phyloP scores from a whole-genome alignment of 192 early-diverging fungal genomes.

The Mortierella antarctica region DNA sequence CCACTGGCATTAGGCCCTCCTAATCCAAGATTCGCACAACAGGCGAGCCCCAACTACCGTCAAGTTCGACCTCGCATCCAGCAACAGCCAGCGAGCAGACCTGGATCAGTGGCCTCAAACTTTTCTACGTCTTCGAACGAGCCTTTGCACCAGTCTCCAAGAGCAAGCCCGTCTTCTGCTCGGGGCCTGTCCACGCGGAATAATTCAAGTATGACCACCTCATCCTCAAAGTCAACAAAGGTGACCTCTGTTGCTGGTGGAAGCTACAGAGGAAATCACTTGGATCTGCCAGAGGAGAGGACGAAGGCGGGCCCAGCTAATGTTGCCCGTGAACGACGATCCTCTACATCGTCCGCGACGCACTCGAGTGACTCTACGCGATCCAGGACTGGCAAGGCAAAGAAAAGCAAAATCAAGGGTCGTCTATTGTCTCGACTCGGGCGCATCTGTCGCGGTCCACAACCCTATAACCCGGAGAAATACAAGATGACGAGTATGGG shows the following conservation, averaged over 20 bases:
- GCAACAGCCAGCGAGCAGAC: not conserved
- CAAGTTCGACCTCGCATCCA: too few species aligned
- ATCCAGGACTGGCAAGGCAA: not conserved
- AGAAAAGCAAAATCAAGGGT: not conserved
- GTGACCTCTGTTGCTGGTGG: not conserved
- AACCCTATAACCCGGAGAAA: not conserved
- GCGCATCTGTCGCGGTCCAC: not conserved
- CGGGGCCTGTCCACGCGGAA: not conserved
- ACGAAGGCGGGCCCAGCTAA: not conserved
- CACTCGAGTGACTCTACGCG: not conserved
- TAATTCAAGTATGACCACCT: not conserved
- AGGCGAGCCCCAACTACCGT: too few species aligned
- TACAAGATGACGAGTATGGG: slow-evolving; percentile 21
- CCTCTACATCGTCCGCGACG: not conserved
- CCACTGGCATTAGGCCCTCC: too few species aligned
- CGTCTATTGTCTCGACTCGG: not conserved
- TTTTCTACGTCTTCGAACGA: slow-evolving; percentile 24
- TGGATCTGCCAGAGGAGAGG: slow-evolving; percentile 18
- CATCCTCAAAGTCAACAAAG: not conserved
- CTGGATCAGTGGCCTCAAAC: slow-evolving; percentile 4
- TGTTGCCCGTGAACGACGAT: not conserved
- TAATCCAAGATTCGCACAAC: too few species aligned
- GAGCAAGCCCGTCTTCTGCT: too few species aligned
- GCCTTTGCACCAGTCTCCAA: not conserved
- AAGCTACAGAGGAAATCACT: not conserved